Base-by-base conservation (phyloP, 169 alveolate species). In the Blepharisma undulans region DNA sequence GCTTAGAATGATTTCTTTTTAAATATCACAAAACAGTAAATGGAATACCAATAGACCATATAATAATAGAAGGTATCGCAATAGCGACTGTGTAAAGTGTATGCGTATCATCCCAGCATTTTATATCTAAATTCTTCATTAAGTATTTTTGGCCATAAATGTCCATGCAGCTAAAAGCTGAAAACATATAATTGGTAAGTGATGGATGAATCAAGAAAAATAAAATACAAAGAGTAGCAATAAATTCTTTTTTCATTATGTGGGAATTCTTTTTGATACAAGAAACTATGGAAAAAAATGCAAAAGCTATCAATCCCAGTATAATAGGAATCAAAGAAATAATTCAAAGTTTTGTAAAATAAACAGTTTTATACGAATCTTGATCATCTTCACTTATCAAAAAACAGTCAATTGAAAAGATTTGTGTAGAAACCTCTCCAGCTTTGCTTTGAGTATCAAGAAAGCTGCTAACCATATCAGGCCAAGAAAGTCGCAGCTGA, bases 351-450 rank as follows among this genome's bases (percentile, higher is more conserved):
- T 82, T 82, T 21, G 22, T 18, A 48, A n/a, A 82, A 29, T 34
- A 82, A n/a, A 48, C 27, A 34, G 22, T 27, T 34, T 34, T 48
- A 7, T 29, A 78, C 16, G 27, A 34, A 22, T 48, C 25, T 22
- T 3, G 30, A 10, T 10, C 10, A 6, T n/a, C 22, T n/a, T 29
- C 76, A 48, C 34, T n/a, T n/a, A n/a, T 29, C 18, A 72, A 72
- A 78, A 88, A 92, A 61, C 94, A 92, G 72, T 92, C 94, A 79
- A 92, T 29, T 78, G 94, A 92, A 36, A 92, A 30, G 2, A 92
- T 76, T 77, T 72, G 84, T 21, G 72, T 81, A 12, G 93, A 61
- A 10, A 85, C 79, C 16, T 77, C 25, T 18, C 90, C 91, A 21
- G 89, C 77, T 59, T 32, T 82, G 7, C 48, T 29, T 59, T 82